These are phyloP conservation scores for Penicillium lividum DNA, from an alignment of 495 filamentous ascomycete species.

Conservation along the genomic window DNA sequence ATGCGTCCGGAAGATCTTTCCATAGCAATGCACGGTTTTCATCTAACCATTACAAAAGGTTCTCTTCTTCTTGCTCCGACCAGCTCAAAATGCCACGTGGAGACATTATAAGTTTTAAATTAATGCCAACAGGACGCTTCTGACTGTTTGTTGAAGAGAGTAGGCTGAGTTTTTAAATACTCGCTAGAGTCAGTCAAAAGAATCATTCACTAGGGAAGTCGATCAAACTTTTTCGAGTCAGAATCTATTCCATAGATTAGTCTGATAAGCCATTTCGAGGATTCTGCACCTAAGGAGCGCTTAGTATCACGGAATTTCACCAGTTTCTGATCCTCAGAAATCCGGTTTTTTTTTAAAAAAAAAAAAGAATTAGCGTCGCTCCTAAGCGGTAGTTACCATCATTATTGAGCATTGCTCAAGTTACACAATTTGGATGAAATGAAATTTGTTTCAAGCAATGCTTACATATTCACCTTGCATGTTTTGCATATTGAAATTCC, in stretches of 20 bases:
- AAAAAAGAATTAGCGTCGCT: no score
- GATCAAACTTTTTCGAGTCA: neutral
- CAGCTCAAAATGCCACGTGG: neutral
- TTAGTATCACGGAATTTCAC: no score
- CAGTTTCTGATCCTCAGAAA: no score
- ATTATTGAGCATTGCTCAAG: no score
- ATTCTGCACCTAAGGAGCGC: no score
- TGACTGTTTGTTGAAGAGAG: neutral
- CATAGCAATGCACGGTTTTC: slow-evolving; percentile 11
- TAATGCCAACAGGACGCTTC: neutral
- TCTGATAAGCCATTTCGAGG: neutral
- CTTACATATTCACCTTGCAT: no score
- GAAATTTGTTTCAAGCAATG: no score
- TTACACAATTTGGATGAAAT: no score
- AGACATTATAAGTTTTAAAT: neutral
- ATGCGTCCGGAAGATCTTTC: slow-evolving; percentile 4
- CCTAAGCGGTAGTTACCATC: no score
- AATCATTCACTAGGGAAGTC: neutral
- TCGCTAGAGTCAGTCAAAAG: neutral
- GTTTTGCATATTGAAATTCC: no score
- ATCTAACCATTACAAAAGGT: slow-evolving; percentile 15
- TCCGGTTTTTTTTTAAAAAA: no score
- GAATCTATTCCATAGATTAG: neutral
- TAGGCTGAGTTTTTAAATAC: neutral
- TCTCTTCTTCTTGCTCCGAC: slow-evolving; percentile 10